Conservation (phyloP, 768 basidiomycete species). For the Kwoniella europaea region DNA sequence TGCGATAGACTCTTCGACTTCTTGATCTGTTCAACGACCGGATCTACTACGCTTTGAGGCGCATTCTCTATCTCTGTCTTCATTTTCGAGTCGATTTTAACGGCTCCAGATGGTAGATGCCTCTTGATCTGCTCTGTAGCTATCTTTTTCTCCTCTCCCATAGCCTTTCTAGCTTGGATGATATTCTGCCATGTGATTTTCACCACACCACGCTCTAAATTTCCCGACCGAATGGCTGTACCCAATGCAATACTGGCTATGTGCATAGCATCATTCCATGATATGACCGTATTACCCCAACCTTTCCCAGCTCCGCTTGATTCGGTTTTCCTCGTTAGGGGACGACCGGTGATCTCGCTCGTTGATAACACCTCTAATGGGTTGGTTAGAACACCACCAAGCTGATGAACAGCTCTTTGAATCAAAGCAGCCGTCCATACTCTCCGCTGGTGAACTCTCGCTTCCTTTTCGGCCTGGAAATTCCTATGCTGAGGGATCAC, state of each 20-base stretch:
- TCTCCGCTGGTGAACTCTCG: conserved; percentile 30
- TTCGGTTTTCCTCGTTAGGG: conserved; percentile 18
- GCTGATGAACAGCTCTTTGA: conserved; percentile 32
- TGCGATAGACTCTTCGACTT: conserved; percentile 74
- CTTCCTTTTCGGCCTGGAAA: conserved; percentile 20
- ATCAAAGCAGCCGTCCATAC: conserved; percentile 42
- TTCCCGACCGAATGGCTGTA: conserved; percentile 9
- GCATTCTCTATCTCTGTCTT: conserved; percentile 36
- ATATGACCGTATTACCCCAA: conserved; percentile 24
- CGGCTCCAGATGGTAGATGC: conserved; percentile 7
- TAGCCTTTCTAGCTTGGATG: conserved; percentile 22
- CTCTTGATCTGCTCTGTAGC: conserved; percentile 36
- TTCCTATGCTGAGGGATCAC: conserved; percentile 29
- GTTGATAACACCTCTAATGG: conserved; percentile 9
- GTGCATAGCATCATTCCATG: conserved; percentile 25
- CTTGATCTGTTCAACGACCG: conserved; percentile 76
- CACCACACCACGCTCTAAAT: conserved; percentile 1
- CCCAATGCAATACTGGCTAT: conserved; percentile 30
- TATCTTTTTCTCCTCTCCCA: conserved; percentile 13
- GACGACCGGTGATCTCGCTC: conserved; percentile 12
- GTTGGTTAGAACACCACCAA: conserved; percentile 32
- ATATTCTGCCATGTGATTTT: conserved; percentile 33
- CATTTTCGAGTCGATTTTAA: conserved; percentile 3
- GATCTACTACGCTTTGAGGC: conserved; percentile 58
- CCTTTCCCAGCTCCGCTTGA: conserved; percentile 20